These are phyloP conservation scores for Penicillium lagena DNA, from an alignment of 495 filamentous ascomycete species.

Conservation along the genomic window DNA sequence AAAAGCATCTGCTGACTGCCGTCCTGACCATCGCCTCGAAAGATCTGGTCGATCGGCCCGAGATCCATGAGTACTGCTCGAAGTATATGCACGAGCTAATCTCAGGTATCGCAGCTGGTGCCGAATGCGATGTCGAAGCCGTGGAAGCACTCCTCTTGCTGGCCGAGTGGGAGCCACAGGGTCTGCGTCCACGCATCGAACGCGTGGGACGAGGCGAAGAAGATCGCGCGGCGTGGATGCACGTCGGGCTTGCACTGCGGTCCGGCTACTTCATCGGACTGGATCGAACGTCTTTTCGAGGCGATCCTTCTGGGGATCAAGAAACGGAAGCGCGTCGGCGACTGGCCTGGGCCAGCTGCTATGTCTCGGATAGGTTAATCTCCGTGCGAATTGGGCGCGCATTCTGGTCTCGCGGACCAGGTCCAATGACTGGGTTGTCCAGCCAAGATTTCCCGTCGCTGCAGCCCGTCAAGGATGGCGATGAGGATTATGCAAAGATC, in stretches of 20 bases:
- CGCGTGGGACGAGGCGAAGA: constrained; percentile 58
- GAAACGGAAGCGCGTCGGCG: constrained; percentile 49
- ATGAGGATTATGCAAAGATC: constrained; percentile 56
- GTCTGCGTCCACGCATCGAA: constrained; percentile 41
- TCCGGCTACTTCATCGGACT: constrained; percentile 59
- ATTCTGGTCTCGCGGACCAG: constrained; percentile 61
- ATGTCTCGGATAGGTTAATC: constrained; percentile 59
- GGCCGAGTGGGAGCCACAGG: constrained; percentile 61
- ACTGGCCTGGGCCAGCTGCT: constrained; percentile 58
- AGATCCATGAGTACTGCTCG: constrained; percentile 54
- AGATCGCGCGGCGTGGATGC: constrained; percentile 64
- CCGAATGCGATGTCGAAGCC: constrained; percentile 54
- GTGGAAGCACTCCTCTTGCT: constrained; percentile 58
- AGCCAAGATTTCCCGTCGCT: constrained; percentile 58
- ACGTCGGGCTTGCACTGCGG: constrained; percentile 55
- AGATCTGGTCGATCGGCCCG: constrained; percentile 48
- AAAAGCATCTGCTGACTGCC: constrained; percentile 56
- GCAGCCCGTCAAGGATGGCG: constrained; percentile 40
- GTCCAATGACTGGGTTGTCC: constrained; percentile 54
- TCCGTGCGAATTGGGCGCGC: constrained; percentile 58
- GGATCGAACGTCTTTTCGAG: constrained; percentile 51
- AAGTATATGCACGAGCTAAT: constrained; percentile 59
- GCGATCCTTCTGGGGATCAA: constrained; percentile 38
- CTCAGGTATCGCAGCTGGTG: constrained; percentile 52
- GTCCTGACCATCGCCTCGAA: constrained; percentile 58